Base-by-base conservation (phyloP, 106 monocot species). In the Dendrobium officinale region DNA sequence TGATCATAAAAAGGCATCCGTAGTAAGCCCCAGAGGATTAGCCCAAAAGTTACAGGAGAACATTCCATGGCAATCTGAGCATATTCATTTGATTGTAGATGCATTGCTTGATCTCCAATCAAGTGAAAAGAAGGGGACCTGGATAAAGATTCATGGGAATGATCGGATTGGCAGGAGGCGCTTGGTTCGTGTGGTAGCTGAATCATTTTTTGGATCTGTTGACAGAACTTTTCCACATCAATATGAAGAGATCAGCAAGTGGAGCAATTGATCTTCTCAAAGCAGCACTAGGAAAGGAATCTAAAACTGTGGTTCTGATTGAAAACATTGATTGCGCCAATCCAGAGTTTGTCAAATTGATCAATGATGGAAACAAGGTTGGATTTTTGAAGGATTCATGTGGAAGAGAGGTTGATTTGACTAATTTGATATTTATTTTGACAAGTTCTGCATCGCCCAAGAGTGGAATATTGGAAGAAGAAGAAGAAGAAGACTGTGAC, bases 31-130 rank as follows among this genome's bases (percentile, higher is more conserved):
- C 13, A 54, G 55, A 83, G 89, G 87, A 33, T 55, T 99, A 47
- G 44, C 77, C 72, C 72, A 42, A 78, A 40, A 29, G 68, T 66
- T 99, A 49, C 67, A 80, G 33, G 84, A 88, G 85, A 93, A 91
- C 77, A 85, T 99, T 66, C 91, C 91, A n/a, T 93, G 98, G 93
- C 94, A 99, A 37, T 90, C 87, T 4, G 87, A 87, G 77, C 27
- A 58, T 40, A 82, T 95, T 77, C 72, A 79, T 56, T 80, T 80
- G 27, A 89, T 98, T 56, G 80, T 85, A 9, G 89, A 91, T 1
- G 89, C 92, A 37, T 54, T 98, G 37, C 58, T 78, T 2, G 91
- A 88, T 73, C 6, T 59, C 16, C 79, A 33, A 66, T 54, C 75
- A 2, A 43, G 11, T 11, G 17, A 56, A 9, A 73, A 68, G 72